These are phyloP conservation scores for Dissophora globulifera DNA, from an alignment of 192 early-diverging fungal species.

Conservation along the genomic window DNA sequence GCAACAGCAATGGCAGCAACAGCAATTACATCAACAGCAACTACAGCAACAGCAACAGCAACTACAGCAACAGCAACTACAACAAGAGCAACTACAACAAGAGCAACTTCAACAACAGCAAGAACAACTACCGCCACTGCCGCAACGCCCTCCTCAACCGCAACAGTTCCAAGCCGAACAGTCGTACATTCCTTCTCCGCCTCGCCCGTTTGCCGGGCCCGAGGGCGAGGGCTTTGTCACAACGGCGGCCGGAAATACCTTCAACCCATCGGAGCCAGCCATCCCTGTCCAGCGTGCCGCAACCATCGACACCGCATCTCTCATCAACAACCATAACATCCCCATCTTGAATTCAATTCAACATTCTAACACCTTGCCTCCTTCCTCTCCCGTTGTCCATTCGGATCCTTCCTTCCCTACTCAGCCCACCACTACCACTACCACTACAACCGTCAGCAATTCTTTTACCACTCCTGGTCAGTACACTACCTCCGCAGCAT, in stretches of 20 bases:
- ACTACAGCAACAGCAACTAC: neutral
- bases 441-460: neutral
- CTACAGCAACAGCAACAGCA: no score
- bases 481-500: neutral
- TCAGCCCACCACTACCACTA: neutral
- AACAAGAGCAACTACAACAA: no score
- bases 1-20: neutral
- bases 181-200: neutral
- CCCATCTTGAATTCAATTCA: neutral
- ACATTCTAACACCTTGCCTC: neutral
- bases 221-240: neutral
- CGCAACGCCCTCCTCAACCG: no score
- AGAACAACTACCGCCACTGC: no score
- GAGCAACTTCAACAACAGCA: neutral
- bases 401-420: neutral
- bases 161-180: no score
- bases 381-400: neutral
- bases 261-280: constrained; percentile 1
- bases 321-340: neutral
- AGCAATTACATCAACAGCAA: no score
- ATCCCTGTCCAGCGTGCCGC: neutral
- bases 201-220: neutral
- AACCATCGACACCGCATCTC: neutral
- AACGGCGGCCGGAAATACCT: constrained; percentile 6
- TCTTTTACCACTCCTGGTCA: neutral